Conservation (phyloP, 768 basidiomycete genomes). For the Termitomyces sp. region DNA sequence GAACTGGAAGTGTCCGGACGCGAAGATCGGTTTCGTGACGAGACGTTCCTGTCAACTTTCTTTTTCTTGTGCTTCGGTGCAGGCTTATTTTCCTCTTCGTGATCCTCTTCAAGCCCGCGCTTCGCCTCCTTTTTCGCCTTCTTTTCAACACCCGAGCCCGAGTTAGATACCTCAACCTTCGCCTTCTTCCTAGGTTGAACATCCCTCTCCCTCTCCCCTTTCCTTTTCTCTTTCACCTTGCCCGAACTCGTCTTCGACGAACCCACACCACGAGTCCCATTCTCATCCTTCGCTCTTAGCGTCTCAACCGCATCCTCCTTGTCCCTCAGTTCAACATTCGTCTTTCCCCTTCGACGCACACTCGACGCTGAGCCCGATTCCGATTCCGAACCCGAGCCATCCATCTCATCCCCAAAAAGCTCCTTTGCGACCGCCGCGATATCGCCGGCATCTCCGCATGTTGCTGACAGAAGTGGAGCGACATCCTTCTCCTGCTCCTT, state of each 20-base stretch:
- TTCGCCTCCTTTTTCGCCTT: constrained; percentile 7
- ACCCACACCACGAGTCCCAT: constrained; percentile 6
- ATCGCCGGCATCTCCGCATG: not conserved
- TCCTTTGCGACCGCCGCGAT: not conserved
- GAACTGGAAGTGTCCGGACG: not conserved
- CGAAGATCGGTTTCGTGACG: not conserved
- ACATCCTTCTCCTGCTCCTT: not conserved
- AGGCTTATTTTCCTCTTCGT: constrained; percentile 10
- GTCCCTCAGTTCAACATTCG: not conserved
- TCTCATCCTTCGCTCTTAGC: constrained; percentile 14
- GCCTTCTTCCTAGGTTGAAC: constrained; percentile 20
- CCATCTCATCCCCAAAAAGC: not conserved
- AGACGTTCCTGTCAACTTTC: constrained; percentile 5
- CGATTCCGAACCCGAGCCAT: not conserved
- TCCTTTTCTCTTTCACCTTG: constrained; percentile 24
- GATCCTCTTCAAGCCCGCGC: constrained; percentile 11
- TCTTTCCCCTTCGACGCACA: not conserved
- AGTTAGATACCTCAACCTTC: not conserved
- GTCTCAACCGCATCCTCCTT: constrained; percentile 4
- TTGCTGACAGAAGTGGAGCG: not conserved
- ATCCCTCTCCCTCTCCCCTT: constrained; percentile 8
- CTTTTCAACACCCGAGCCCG: not conserved
- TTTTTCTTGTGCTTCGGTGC: constrained; percentile 20
- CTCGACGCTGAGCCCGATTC: not conserved
- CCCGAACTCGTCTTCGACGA: constrained; percentile 5